phyloP scores from a whole-genome alignment of 2,329 filamentous ascomycete species.

The Neocatenulostroma microsporum region DNA sequence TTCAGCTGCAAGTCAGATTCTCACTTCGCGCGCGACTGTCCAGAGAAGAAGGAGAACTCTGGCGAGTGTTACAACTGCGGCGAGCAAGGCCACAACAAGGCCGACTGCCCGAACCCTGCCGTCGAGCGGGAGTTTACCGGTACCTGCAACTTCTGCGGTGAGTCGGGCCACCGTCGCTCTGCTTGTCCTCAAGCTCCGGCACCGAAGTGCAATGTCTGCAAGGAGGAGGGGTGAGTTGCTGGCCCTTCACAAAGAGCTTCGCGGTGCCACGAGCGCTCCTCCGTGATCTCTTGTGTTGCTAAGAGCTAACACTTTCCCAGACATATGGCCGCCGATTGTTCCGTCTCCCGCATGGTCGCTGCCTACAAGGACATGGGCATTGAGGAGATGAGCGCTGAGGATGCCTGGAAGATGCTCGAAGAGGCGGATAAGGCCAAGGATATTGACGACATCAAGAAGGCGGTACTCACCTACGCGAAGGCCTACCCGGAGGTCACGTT shows the following conservation, averaged over 20 bases:
- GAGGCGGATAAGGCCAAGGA: conserved; percentile 49
- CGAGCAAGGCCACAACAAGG: conserved; percentile 52
- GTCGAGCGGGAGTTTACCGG: conserved; percentile 48
- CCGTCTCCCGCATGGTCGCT: conserved; percentile 52
- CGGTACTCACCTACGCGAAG: conserved; percentile 51
- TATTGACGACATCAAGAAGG: conserved; percentile 44
- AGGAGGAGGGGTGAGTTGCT: conserved; percentile 54
- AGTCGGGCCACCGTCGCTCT: conserved; percentile 49
- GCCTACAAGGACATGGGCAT: conserved; percentile 38
- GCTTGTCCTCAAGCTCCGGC: conserved; percentile 57
- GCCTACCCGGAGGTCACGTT: conserved; percentile 52
- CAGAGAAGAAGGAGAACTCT: conserved; percentile 34
- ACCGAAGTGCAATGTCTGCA: conserved; percentile 53
- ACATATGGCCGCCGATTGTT: conserved; percentile 49
- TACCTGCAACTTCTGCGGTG: conserved; percentile 51
- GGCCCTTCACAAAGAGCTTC: too few relatives aligned
- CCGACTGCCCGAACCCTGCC: conserved; percentile 50
- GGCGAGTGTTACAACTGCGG: conserved; percentile 52
- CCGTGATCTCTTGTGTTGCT: too few relatives aligned
- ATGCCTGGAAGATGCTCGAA: conserved; percentile 52
- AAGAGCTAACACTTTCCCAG: too few relatives aligned
- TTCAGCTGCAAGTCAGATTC: conserved; percentile 36
- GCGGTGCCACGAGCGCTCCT: too few relatives aligned
- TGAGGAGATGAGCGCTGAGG: conserved; percentile 37
- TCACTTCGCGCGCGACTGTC: conserved; percentile 45